Evolutionary conservation across 2,329 filamentous ascomycete genomes (phyloP).

Genomic region (Rhynchosporium agropyri): DNA sequence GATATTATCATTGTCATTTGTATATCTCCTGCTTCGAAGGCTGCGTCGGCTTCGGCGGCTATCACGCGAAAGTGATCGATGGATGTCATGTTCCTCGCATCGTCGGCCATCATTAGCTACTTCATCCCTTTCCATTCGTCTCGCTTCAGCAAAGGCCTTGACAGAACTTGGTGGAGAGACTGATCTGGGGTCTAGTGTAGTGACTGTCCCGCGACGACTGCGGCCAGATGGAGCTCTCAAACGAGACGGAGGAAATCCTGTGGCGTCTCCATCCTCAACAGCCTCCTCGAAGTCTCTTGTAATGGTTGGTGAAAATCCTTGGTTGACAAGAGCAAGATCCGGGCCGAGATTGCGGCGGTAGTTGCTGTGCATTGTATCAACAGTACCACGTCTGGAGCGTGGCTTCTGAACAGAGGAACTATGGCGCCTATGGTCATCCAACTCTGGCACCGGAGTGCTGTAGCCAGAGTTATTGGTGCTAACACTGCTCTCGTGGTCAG

Average conservation of each 20-base stretch:
- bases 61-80: slow-evolving; percentile 70
- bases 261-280: slow-evolving; percentile 73
- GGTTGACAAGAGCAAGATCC: slow-evolving; percentile 47
- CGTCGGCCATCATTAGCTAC: slow-evolving; percentile 86
- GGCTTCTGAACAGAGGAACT: slow-evolving; percentile 60
- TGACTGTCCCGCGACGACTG: slow-evolving; percentile 57
- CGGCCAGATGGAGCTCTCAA: slow-evolving; percentile 38
- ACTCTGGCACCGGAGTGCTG: slow-evolving; percentile 73
- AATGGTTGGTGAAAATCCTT: slow-evolving; percentile 48
- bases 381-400: slow-evolving; percentile 69
- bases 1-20: slow-evolving; percentile 63
- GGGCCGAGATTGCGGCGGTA: slow-evolving; percentile 26
- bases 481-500: slow-evolving; percentile 62
- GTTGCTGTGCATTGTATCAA: slow-evolving; percentile 68
- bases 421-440: slow-evolving; percentile 85
- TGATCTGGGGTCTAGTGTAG: slow-evolving; percentile 64
- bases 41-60: slow-evolving; percentile 62
- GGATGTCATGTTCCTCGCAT: slow-evolving; percentile 65
- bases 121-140: slow-evolving; percentile 73
- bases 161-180: slow-evolving; percentile 94
- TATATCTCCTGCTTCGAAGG: slow-evolving; percentile 60
- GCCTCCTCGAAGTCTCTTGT: slow-evolving; percentile 87
- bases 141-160: slow-evolving; percentile 91
- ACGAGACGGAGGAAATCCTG: slow-evolving; percentile 45
- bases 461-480: slow-evolving; percentile 60